Base-by-base conservation (phyloP, 208 protist species). In the Acanthamoeba triangularis region DNA sequence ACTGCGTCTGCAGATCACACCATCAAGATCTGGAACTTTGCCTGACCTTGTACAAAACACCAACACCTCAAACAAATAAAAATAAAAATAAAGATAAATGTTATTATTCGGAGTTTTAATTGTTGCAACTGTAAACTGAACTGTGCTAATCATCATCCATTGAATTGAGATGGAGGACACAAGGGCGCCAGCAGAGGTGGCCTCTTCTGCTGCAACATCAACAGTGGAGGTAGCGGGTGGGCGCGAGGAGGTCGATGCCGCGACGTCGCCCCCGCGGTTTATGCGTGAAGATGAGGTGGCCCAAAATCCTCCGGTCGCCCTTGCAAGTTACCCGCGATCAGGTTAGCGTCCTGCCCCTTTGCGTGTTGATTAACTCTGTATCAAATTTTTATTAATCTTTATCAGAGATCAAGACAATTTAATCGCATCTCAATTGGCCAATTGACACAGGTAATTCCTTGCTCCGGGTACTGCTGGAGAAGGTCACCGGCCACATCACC, bases 21-120 rank as follows among this genome's bases (percentile, higher is more conserved):
- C 84, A 90, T 90, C 84, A 90, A 90, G 49, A 69, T 90, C 6
- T 90, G 84, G 84, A 90, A 90, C 84, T 90, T 65, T 67, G 49
- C 49, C 35, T 90, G 49, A 49, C 84, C 33, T 90, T 90, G 33
- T 69, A 90, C 6, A 59, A 35, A n/a, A 72, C 67, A 11, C 84
- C 49, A 6, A 90, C 84, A 11, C 52, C 52, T 67, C n/a, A n/a
- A n/a, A n/a, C n/a, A n/a, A n/a, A n/a, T n/a, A n/a, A n/a, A n/a
- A n/a, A 52, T 52, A 52, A 52, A 14, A 52, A 52, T 52, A 52
- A 52, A 14, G 49, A 52, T 52, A 52, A 52, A 14, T 52, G 11
- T 52, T 52, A 52, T 52, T 52, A 52, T 14, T 52, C 3, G 11
- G 11, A 14, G 11, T 14, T 52, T 52, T 52, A 52, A 52, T 52